phyloP scores from a whole-genome alignment of 805 yeast genomes.

The Danielozyma ontarioensis region DNA sequence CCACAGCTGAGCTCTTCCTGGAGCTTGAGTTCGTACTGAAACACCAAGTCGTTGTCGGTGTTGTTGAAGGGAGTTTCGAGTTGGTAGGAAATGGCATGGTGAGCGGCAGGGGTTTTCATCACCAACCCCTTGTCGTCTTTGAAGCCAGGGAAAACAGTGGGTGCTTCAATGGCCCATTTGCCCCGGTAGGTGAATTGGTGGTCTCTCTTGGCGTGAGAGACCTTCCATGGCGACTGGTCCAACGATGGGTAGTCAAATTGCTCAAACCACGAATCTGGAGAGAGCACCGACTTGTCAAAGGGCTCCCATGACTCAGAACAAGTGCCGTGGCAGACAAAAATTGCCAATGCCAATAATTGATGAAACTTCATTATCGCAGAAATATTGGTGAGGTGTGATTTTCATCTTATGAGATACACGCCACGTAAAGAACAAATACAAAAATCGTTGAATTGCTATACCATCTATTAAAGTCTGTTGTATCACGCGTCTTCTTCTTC shows the following conservation, averaged over 20 bases:
- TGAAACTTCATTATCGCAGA: neutral
- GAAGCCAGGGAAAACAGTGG: slow-evolving; percentile 50
- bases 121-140: slow-evolving; percentile 71
- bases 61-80: slow-evolving; percentile 57
- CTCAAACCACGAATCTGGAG: slow-evolving; percentile 54
- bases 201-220: slow-evolving; percentile 49
- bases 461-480: neutral
- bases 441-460: too few species aligned
- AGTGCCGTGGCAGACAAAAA: neutral
- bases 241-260: slow-evolving; percentile 42
- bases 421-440: too few species aligned
- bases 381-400: too few species aligned
- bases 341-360: neutral
- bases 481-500: slow-evolving; percentile 32
- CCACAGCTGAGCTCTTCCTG: slow-evolving; percentile 81
- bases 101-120: slow-evolving; percentile 68
- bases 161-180: slow-evolving; percentile 65
- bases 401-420: too few species aligned
- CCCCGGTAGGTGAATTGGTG: slow-evolving; percentile 63
- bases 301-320: slow-evolving; percentile 18
- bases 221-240: slow-evolving; percentile 32
- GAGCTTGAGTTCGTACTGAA: slow-evolving; percentile 85
- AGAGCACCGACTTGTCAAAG: slow-evolving; percentile 29
- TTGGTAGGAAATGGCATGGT: slow-evolving; percentile 71
- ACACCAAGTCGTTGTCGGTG: slow-evolving; percentile 60